Percentiles rank a stretch among this genome's conserved stretches.
phyloP scores from a whole-genome alignment of 148 eudicot species.

The Suaeda aralocaspica region DNA sequence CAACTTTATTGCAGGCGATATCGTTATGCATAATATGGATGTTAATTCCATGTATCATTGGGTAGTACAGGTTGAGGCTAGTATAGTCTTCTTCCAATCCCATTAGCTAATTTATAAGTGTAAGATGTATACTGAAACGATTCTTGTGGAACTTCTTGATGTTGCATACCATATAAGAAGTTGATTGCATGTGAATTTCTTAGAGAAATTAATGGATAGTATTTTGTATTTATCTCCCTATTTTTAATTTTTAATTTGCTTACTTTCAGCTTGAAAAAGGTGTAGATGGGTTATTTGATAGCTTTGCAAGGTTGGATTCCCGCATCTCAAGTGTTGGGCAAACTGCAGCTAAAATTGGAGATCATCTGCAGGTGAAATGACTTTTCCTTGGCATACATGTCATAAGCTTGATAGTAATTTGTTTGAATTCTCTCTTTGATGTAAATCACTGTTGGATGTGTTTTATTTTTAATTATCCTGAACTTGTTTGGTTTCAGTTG shows the following conservation, averaged over 20 bases:
- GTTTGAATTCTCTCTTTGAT: neutral
- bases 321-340: constrained; percentile 99
- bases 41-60: neutral
- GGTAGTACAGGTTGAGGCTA: neutral
- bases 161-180: neutral
- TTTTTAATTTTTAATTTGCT: too few relatives aligned
- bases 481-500: constrained; percentile 4
- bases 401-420: neutral
- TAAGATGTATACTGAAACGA: neutral
- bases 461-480: neutral
- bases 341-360: constrained; percentile 99
- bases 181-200: neutral
- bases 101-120: neutral
- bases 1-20: too few relatives aligned
- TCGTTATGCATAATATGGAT: neutral
- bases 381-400: neutral
- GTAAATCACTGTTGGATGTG: neutral
- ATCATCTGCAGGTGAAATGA: constrained; percentile 82
- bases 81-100: neutral
- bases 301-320: constrained; percentile 96
- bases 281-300: constrained; percentile 93
- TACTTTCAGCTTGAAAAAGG: constrained; percentile 86
- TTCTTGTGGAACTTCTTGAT: neutral
- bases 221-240: neutral
- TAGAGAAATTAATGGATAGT: constrained; percentile 6